phyloP scores from a whole-genome alignment of 441 rosid species.

The Aquilaria agallochum region DNA sequence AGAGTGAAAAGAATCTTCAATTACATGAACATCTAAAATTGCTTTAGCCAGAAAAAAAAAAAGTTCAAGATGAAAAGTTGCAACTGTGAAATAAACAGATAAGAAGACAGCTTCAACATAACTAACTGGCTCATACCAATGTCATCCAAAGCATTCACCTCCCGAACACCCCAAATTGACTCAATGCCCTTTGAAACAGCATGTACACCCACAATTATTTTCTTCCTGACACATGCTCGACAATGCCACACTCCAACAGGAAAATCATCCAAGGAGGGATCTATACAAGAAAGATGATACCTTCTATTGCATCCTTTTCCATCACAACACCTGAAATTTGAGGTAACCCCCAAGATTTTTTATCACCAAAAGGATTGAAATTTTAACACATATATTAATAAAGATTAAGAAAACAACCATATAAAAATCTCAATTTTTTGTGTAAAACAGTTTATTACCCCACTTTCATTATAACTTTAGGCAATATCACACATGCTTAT shows the following conservation, averaged over 20 bases:
- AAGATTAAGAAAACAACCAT: too few relatives aligned
- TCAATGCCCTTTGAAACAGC: constrained; percentile 31
- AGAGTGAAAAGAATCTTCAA: neutral
- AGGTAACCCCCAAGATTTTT: neutral
- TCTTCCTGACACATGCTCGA: constrained; percentile 21
- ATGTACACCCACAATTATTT: constrained; percentile 21
- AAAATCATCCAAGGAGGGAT: constrained; percentile 22
- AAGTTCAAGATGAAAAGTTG: neutral
- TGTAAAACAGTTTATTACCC: too few relatives aligned
- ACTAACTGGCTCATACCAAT: constrained; percentile 21
- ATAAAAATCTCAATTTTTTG: too few relatives aligned
- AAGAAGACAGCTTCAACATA: constrained; percentile 6
- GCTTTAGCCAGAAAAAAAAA: neutral
- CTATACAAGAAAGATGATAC: constrained; percentile 29
- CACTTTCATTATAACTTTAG: too few relatives aligned
- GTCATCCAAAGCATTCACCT: constrained; percentile 16
- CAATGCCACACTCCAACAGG: constrained; percentile 35
- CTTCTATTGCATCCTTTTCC: constrained; percentile 25
- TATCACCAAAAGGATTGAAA: too few relatives aligned
- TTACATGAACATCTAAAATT: neutral
- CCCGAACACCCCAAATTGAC: constrained; percentile 31
- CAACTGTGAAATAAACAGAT: neutral
- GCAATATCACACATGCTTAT: too few relatives aligned
- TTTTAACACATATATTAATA: too few relatives aligned
- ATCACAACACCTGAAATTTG: constrained; percentile 22